phyloP scores from a whole-genome alignment of 2,329 filamentous ascomycete genomes.

The Coniochaeta sp. region DNA sequence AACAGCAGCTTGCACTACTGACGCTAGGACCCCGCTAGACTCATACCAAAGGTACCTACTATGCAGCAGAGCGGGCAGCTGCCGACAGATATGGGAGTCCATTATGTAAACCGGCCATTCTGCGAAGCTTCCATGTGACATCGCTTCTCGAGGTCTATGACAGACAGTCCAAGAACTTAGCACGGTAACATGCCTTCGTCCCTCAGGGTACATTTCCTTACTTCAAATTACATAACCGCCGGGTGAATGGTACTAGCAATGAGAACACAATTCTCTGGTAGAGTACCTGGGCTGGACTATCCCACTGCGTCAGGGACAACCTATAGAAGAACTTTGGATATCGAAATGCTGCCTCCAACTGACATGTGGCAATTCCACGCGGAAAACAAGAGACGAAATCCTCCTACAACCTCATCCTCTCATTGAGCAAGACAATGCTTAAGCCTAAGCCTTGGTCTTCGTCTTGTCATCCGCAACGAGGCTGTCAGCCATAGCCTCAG shows the following conservation, averaged over 20 bases:
- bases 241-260: too few species aligned
- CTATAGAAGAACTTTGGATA: background rate
- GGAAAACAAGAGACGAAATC: conserved; percentile 1
- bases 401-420: background rate
- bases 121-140: background rate
- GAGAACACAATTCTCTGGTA: too few species aligned
- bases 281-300: background rate
- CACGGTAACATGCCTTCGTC: background rate
- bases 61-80: background rate
- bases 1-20: background rate
- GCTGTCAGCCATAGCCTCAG: conserved; percentile 51
- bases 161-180: background rate
- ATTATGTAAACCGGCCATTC: background rate
- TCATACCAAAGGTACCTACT: too few species aligned
- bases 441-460: conserved; percentile 11
- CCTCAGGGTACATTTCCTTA: too few species aligned
- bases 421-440: conserved; percentile 25
- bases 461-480: conserved; percentile 33
- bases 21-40: background rate
- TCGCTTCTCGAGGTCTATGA: background rate
- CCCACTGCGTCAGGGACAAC: background rate
- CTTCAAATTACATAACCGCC: too few species aligned
- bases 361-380: background rate
- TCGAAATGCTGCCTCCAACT: background rate
- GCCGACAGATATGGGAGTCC: background rate